Percentiles rank a stretch among this genome's conserved stretches.
phyloP scores from a whole-genome alignment of 768 basidiomycete species.

The Naganishia friedmannii region DNA sequence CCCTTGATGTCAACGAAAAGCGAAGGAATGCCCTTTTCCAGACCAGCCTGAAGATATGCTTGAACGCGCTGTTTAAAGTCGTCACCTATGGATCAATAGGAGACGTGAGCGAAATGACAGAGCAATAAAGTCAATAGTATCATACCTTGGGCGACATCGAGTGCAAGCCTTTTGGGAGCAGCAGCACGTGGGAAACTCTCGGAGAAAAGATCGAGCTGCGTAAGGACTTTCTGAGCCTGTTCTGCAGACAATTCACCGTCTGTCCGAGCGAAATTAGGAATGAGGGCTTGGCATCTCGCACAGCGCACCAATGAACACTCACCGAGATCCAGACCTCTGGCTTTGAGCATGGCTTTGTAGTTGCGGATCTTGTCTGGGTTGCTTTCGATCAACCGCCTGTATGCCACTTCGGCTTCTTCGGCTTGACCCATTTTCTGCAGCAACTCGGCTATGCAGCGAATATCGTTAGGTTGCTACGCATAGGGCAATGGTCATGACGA shows the following conservation, averaged over 20 bases:
- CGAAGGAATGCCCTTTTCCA: constrained; percentile 85
- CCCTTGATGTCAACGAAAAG: constrained; percentile 88
- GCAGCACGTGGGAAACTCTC: constrained; percentile 65
- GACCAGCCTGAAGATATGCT: constrained; percentile 66
- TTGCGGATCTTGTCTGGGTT: constrained; percentile 81
- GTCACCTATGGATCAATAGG: constrained; percentile 56
- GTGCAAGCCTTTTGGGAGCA: constrained; percentile 69
- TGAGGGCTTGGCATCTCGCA: not conserved
- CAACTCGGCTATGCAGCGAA: constrained; percentile 65
- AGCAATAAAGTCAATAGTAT: not conserved
- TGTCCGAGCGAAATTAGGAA: constrained; percentile 38
- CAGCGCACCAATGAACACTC: constrained; percentile 35
- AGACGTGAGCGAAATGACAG: not conserved
- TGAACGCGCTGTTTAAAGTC: constrained; percentile 65
- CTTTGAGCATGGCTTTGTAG: constrained; percentile 69
- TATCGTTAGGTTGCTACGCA: not conserved
- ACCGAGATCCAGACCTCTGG: constrained; percentile 69
- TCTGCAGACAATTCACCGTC: constrained; percentile 56
- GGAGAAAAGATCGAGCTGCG: constrained; percentile 62
- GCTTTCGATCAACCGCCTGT: constrained; percentile 73
- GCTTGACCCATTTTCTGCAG: constrained; percentile 64
- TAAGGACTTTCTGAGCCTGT: constrained; percentile 56
- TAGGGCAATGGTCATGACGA: not conserved
- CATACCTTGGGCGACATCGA: constrained; percentile 63
- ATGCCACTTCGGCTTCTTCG: constrained; percentile 74